Percentiles rank a stretch among this genome's conserved stretches.
phyloP scores from a whole-genome alignment of 345 rosid species.

The Populus simonii region DNA sequence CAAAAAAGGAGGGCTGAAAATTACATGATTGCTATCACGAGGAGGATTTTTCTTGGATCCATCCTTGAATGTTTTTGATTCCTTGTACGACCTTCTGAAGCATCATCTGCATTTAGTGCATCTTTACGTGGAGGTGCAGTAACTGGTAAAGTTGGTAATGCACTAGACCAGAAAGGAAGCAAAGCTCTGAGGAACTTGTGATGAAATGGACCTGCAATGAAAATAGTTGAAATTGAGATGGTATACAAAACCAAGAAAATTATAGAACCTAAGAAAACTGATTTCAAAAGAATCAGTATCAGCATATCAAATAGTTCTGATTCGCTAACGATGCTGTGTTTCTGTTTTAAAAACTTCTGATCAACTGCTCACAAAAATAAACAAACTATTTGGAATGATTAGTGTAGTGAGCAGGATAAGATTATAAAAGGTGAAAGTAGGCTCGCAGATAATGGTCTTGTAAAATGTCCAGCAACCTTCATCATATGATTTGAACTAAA shows the following conservation, averaged over 20 bases:
- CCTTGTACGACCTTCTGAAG: conserved; percentile 59
- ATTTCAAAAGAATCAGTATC: neutral
- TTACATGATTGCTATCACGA: conserved; percentile 89
- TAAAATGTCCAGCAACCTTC: conserved; percentile 3
- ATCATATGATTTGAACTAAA: neutral
- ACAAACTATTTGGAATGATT: neutral
- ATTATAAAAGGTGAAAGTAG: neutral
- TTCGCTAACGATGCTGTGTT: neutral
- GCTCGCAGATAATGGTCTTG: neutral
- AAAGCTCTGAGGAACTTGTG: conserved; percentile 87
- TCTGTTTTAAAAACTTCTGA: neutral
- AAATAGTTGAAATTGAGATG: conserved; percentile 8
- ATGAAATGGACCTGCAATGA: conserved; percentile 67
- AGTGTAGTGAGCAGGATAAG: neutral
- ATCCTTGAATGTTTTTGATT: conserved; percentile 69
- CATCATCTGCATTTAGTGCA: conserved; percentile 58
- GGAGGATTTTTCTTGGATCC: conserved; percentile 88
- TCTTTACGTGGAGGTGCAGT: conserved; percentile 91
- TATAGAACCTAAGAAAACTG: neutral
- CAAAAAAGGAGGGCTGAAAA: conserved; percentile 4
- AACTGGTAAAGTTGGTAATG: conserved; percentile 94
- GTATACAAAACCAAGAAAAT: neutral
- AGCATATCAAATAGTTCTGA: neutral
- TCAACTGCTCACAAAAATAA: neutral
- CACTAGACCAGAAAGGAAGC: conserved; percentile 97